A percentile compares a stretch with the other conserved stretches of the same genome.
Conservation (phyloP, 2,329 filamentous ascomycete species). For the Penicillium brevicompactum region DNA sequence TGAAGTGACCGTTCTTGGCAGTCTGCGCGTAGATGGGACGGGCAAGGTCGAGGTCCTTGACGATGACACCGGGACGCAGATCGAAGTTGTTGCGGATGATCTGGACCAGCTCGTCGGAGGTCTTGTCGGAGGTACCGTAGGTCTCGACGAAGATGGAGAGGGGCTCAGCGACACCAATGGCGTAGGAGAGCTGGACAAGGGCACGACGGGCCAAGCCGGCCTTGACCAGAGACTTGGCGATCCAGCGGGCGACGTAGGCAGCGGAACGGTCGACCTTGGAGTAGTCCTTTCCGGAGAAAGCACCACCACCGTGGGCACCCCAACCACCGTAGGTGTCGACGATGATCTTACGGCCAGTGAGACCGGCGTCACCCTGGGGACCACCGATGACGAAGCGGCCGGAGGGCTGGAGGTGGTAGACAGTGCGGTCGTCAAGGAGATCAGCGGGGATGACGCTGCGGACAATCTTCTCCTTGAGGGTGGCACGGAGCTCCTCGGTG, state of each 20-base stretch:
- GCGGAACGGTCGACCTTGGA: constrained; percentile 99
- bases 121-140: constrained; percentile 90
- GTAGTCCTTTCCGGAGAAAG: constrained; percentile 99
- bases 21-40: constrained; percentile 98
- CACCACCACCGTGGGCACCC: constrained; percentile 99
- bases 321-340: constrained; percentile 99
- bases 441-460: constrained; percentile 89
- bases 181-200: constrained; percentile 97
- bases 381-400: constrained; percentile 99
- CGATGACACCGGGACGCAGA: constrained; percentile 96
- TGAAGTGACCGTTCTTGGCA: constrained; percentile 99
- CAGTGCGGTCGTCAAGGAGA: constrained; percentile 87
- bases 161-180: constrained; percentile 97
- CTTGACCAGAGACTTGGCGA: constrained; percentile 94
- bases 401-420: constrained; percentile 99
- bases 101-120: constrained; percentile 87
- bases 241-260: constrained; percentile 96
- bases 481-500: constrained; percentile 89
- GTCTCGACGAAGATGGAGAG: constrained; percentile 97
- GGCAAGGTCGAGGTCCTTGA: constrained; percentile 91
- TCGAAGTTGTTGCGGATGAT: constrained; percentile 98
- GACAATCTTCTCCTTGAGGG: constrained; percentile 97
- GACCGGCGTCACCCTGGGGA: constrained; percentile 96
- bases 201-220: constrained; percentile 87
- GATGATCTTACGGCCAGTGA: constrained; percentile 99